Evolutionary conservation across 306 rosid species (phyloP).

Genomic region (Lithocarpus polystachyus): DNA sequence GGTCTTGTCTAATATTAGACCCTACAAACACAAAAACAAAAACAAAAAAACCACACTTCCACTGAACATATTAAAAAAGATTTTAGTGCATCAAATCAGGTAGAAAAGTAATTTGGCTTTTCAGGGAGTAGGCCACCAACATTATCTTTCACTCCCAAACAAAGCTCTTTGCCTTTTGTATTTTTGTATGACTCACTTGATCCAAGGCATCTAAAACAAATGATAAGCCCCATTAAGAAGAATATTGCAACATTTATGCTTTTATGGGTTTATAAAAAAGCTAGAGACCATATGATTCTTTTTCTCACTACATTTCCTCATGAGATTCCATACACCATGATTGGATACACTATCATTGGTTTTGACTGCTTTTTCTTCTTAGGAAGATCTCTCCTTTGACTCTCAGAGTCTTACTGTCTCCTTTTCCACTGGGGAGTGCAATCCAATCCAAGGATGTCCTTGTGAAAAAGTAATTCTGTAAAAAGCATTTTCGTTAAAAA

Average conservation of each 20-base stretch:
- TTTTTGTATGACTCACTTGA: slow-evolving; percentile 49
- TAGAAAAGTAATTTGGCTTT: slow-evolving; percentile 52
- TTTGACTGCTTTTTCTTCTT: slow-evolving; percentile 74
- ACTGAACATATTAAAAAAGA: slow-evolving; percentile 11
- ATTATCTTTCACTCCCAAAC: slow-evolving; percentile 29
- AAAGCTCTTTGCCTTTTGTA: slow-evolving; percentile 53
- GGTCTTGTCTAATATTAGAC: slow-evolving; percentile 5
- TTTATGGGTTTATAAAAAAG: slow-evolving; percentile 10
- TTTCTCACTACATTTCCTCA: slow-evolving; percentile 40
- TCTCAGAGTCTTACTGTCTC: slow-evolving; percentile 12
- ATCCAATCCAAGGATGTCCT: slow-evolving; percentile 11
- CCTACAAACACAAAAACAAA: not conserved
- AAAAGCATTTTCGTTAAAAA: not conserved
- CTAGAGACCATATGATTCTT: slow-evolving; percentile 41
- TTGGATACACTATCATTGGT: slow-evolving; percentile 68
- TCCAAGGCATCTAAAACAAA: slow-evolving; percentile 42
- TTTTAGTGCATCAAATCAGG: slow-evolving; percentile 24
- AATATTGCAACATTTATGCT: slow-evolving; percentile 4
- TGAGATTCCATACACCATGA: slow-evolving; percentile 53
- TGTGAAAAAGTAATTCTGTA: not conserved
- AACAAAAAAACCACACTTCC: slow-evolving; percentile 16
- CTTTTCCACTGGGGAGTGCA: slow-evolving; percentile 9
- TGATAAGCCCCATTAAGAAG: slow-evolving; percentile 8
- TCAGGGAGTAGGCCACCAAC: slow-evolving; percentile 57
- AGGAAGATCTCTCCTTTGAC: slow-evolving; percentile 52